Percentiles rank a stretch among this genome's conserved stretches.
phyloP scores from a whole-genome alignment of 2,329 filamentous ascomycete species.

The Fusarium pseudoanthophilum region DNA sequence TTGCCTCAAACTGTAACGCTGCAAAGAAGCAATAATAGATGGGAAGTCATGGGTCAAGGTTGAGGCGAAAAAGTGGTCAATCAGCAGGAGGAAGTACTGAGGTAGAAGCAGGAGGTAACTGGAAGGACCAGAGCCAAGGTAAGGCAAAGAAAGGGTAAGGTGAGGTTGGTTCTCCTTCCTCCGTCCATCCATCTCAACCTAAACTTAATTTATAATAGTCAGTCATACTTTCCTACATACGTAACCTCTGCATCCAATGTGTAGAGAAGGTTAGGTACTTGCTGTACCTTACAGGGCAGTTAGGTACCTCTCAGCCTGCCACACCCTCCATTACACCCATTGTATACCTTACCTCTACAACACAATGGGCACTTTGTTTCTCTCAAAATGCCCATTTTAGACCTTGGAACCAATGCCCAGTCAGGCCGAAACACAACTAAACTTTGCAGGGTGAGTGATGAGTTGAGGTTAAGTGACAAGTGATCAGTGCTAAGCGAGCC shows the following conservation, averaged over 20 bases:
- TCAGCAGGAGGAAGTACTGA: not conserved
- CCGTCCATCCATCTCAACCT: not conserved
- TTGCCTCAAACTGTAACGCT: not conserved
- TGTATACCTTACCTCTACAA: not conserved
- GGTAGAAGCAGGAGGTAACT: not conserved
- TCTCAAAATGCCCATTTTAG: slow-evolving; percentile 17
- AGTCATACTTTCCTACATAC: slow-evolving; percentile 4
- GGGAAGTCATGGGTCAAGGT: slow-evolving; percentile 9
- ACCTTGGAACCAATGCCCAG: not conserved
- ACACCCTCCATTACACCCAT: not conserved
- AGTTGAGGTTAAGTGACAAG: slow-evolving; percentile 28
- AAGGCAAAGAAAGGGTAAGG: not conserved
- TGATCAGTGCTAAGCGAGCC: slow-evolving; percentile 29
- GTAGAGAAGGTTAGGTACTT: not conserved
- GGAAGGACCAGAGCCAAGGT: not conserved
- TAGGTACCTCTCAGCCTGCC: not conserved
- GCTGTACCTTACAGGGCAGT: not conserved
- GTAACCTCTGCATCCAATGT: not conserved
- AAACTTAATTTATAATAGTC: slow-evolving; percentile 23
- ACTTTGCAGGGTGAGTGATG: slow-evolving; percentile 11
- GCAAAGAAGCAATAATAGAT: slow-evolving; percentile 25
- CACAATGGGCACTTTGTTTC: slow-evolving; percentile 17
- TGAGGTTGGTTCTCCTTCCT: slow-evolving; percentile 16
- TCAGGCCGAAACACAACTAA: slow-evolving; percentile 10
- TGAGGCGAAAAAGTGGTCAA: slow-evolving; percentile 17